These are phyloP conservation scores for Dryadomyces quercivorus DNA, from an alignment of 2,329 filamentous ascomycete species.

Conservation along the genomic window DNA sequence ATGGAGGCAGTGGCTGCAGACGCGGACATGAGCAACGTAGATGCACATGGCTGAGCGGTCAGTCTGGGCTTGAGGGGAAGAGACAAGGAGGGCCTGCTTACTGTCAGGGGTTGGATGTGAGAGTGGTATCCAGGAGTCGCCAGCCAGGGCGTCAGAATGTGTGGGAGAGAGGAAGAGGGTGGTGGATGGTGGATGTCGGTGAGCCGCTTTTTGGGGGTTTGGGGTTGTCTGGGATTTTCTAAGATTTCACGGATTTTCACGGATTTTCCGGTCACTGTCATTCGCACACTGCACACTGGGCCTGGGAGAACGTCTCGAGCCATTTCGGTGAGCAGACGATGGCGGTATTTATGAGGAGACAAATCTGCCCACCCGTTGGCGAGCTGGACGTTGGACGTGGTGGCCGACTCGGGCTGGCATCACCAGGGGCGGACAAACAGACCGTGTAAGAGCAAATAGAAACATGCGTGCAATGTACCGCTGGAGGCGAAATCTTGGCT, in stretches of 20 bases:
- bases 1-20: slow-evolving; percentile 22
- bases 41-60: slow-evolving; percentile 23
- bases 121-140: neutral
- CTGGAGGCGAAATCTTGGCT: neutral
- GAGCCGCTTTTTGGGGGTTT: too few relatives aligned
- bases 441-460: neutral
- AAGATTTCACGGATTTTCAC: neutral
- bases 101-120: neutral
- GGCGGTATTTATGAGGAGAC: neutral
- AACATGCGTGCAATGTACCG: neutral
- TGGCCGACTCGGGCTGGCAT: neutral
- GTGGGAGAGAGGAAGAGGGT: neutral
- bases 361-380: neutral
- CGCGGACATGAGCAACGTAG: slow-evolving; percentile 25
- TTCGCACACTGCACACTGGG: neutral
- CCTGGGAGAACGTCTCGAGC: too few relatives aligned
- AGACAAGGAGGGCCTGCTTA: neutral
- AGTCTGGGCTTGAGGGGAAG: neutral
- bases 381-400: neutral
- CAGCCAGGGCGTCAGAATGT: neutral
- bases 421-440: neutral
- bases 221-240: too few relatives aligned
- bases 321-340: neutral
- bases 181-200: too few relatives aligned
- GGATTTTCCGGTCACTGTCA: neutral